Evolutionary conservation across 495 filamentous ascomycete species (phyloP), one percentile per base, ranked within the genome.

Genomic region (Hyaloscypha variabilis): DNA sequence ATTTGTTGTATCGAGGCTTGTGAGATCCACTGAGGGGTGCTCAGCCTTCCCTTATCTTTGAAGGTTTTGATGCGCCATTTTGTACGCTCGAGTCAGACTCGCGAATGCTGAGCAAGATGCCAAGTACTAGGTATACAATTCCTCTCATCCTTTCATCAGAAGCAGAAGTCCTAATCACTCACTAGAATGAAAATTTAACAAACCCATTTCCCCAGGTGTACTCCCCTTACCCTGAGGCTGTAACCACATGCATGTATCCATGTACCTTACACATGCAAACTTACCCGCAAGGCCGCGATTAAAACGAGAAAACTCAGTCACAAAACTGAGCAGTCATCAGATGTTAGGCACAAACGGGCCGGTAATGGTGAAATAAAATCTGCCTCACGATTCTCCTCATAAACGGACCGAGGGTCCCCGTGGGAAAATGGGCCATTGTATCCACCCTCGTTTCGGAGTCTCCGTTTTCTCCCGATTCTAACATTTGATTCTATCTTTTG

Each of bases 341-440:
- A 30, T 58, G 57, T 59, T 59, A 59, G 57, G 57, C 57, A 59
- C 31, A 31, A 59, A 59, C 57, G 57, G 57, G 31, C 57, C 57
- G 57, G 26, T 31, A n/a, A 5, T 30, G 26, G 31, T 54, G n/a
- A 54, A 25, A 54, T 60, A 34, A 34, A 8, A 34, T 29, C 23
- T 19, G 31, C 31, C 13, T 34, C 31, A 17, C 17, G 17, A 46
- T 46, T 0, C 11, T 46, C n/a, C 39, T 46, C 39, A 14, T 1
- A 64, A 64, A 64, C 62, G 62, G 62, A 59, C 62, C 54, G 62
- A 65, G 62, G 62, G 14, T 30, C 54, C 24, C 54, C 36, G 31
- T 65, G 62, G 55, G 54, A 65, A 59, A 65, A 65, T 42, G 17
- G 39, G 13, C 2, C 0, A 6, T 5, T 36, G 39, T 46, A 46